A percentile compares a stretch with the other conserved stretches of the same genome.
Conservation (phyloP, 305 asterid species). For the Euphrasia arctica region DNA sequence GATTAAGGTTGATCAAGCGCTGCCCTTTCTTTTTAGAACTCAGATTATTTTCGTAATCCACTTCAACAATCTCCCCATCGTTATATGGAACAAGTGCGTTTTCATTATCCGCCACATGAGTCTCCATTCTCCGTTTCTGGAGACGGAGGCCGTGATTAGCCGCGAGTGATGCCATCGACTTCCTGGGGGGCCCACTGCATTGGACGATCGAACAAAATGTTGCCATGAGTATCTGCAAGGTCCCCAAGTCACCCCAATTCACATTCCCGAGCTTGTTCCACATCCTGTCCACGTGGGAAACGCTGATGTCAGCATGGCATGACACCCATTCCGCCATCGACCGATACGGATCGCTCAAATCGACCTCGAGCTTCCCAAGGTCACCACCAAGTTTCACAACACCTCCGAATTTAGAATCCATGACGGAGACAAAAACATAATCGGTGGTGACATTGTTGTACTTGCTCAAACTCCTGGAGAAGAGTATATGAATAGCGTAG, state of each 20-base stretch:
- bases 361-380: constrained; percentile 61
- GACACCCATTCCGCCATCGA: constrained; percentile 73
- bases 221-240: constrained; percentile 62
- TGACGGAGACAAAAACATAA: constrained; percentile 53
- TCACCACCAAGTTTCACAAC: constrained; percentile 72
- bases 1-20: constrained; percentile 38
- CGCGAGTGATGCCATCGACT: constrained; percentile 67
- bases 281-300: constrained; percentile 57
- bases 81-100: constrained; percentile 32
- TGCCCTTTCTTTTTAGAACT: constrained; percentile 35
- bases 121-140: constrained; percentile 63
- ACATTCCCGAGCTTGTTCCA: constrained; percentile 91
- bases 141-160: constrained; percentile 69
- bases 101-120: constrained; percentile 34
- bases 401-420: constrained; percentile 65
- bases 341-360: constrained; percentile 52
- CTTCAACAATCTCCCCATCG: constrained; percentile 44
- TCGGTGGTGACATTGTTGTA: constrained; percentile 39
- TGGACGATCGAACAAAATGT: constrained; percentile 58
- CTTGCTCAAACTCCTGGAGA: constrained; percentile 56
- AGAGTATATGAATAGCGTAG: constrained; percentile 57
- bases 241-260: constrained; percentile 82
- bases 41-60: constrained; percentile 31
- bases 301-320: constrained; percentile 50
- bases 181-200: constrained; percentile 74